Conservation (phyloP, 164 flowering plant genomes). For the Stephania yunnanensis region DNA sequence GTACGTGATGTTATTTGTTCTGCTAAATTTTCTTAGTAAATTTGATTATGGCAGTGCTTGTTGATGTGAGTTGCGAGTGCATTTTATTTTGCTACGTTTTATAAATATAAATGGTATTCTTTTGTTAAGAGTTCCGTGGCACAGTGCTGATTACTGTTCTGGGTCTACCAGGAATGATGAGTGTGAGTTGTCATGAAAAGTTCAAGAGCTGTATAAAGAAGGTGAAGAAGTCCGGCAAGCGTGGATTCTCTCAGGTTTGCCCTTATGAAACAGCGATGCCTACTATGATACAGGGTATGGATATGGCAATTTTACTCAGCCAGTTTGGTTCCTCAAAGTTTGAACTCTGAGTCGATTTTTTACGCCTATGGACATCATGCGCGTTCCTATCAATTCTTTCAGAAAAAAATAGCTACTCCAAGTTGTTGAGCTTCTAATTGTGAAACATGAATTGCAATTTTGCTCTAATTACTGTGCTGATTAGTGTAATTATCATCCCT, state of each 20-base stretch:
- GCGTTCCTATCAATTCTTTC: neutral
- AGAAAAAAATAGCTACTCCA: neutral
- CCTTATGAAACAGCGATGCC: conserved; percentile 73
- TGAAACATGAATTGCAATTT: too few relatives aligned
- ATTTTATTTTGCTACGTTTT: too few relatives aligned
- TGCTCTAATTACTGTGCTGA: too few relatives aligned
- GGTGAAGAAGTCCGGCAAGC: conserved; percentile 72
- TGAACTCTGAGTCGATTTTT: conserved; percentile 38
- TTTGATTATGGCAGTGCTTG: neutral
- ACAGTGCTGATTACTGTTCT: conserved; percentile 1
- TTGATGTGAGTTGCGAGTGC: neutral
- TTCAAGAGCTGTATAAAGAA: conserved; percentile 83
- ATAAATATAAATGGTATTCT: neutral
- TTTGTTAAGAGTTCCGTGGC: neutral
- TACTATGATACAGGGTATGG: conserved; percentile 92
- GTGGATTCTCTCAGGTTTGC: conserved; percentile 73
- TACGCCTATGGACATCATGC: neutral
- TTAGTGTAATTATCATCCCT: too few relatives aligned
- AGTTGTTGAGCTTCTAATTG: neutral
- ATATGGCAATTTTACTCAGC: conserved; percentile 79
- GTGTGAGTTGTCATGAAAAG: conserved; percentile 83
- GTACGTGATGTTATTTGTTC: neutral
- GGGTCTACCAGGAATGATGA: conserved; percentile 53
- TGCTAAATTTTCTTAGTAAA: neutral
- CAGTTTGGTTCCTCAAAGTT: conserved; percentile 44